Conservation (phyloP, 208 protist genomes). For the Porcisia hertigi region DNA sequence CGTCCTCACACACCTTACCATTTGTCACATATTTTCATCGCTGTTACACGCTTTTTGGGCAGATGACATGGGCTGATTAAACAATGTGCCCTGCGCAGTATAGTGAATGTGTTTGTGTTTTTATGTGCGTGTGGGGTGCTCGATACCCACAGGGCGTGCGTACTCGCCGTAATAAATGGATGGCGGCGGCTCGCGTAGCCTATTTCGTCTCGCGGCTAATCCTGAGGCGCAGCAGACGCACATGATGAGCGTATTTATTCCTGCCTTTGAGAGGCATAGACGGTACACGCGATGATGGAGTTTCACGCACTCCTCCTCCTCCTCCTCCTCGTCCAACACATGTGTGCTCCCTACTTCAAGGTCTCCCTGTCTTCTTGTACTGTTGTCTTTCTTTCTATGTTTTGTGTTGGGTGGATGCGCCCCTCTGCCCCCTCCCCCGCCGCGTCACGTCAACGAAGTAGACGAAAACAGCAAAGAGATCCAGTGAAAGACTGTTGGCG, state of each 20-base stretch:
- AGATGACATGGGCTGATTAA: not conserved
- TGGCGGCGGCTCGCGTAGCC: not conserved
- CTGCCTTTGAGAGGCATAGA: not conserved
- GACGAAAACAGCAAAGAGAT: no score
- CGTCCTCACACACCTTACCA: not conserved
- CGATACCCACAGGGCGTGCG: not conserved
- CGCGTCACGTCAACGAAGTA: no score
- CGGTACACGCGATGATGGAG: not conserved
- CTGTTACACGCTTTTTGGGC: not conserved
- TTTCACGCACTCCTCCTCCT: not conserved
- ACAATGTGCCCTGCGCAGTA: not conserved
- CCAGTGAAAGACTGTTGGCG: no score
- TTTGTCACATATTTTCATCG: not conserved
- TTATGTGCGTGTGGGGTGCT: not conserved
- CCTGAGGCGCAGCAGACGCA: not conserved
- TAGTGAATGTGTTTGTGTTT: not conserved
- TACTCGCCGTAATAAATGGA: not conserved
- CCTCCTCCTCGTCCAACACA: not conserved
- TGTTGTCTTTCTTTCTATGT: no score
- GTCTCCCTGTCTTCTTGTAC: no score
- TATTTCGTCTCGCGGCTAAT: not conserved
- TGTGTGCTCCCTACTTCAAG: not conserved
- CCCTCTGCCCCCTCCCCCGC: no score
- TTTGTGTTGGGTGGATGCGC: no score
- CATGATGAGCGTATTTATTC: no score